Evolutionary conservation across 371 early-diverging fungal species (phyloP).

Genomic region (Mucor piriformis): DNA sequence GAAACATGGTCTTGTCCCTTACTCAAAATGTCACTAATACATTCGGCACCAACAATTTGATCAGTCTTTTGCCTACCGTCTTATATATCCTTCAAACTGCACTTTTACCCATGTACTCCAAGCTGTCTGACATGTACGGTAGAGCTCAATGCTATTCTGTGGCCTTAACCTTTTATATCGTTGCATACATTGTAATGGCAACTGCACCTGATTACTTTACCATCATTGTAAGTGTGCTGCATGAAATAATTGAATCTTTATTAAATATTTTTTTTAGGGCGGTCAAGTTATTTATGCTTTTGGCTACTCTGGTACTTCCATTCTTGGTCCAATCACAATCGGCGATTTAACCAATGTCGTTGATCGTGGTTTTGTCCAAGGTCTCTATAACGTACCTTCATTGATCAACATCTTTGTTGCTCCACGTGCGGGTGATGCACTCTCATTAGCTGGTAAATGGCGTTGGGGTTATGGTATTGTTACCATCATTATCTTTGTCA

Average conservation of each 20-base stretch:
- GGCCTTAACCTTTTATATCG: constrained; percentile 20
- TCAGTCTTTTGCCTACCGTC: constrained; percentile 28
- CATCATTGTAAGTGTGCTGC: constrained; percentile 14
- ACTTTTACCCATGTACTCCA: constrained; percentile 35
- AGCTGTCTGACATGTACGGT: constrained; percentile 32
- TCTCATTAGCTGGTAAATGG: constrained; percentile 20
- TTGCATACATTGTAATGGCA: constrained; percentile 27
- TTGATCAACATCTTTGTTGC: constrained; percentile 37
- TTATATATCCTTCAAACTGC: constrained; percentile 32
- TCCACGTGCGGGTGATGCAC: constrained; percentile 22
- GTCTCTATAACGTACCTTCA: constrained; percentile 34
- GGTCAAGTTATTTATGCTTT: constrained; percentile 38
- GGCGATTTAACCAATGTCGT: constrained; percentile 42
- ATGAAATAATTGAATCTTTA: background rate
- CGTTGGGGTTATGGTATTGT: constrained; percentile 33
- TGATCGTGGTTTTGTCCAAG: constrained; percentile 41
- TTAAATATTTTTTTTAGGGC: constrained; percentile 15
- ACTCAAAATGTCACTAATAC: constrained; percentile 22
- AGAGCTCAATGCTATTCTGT: constrained; percentile 30
- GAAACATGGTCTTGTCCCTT: constrained; percentile 15
- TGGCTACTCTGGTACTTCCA: constrained; percentile 37
- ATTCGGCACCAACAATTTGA: constrained; percentile 26
- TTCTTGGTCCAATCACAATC: constrained; percentile 38
- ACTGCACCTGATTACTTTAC: constrained; percentile 22
- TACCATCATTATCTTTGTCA: constrained; percentile 17